Conservation (phyloP, 2,329 filamentous ascomycete genomes). For the Trichoderma sp. region DNA sequence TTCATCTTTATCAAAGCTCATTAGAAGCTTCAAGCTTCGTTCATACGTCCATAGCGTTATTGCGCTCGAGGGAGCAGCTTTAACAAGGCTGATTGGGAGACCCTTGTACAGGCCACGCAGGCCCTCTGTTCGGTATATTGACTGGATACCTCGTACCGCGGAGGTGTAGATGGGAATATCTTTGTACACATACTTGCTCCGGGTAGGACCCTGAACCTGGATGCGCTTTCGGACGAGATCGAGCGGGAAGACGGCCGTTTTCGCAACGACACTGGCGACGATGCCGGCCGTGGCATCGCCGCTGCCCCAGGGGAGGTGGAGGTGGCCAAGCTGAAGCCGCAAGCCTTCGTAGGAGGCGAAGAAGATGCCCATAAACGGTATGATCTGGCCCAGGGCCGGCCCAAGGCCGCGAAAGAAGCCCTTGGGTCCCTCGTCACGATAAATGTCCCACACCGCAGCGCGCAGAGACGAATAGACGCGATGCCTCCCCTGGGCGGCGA, state of each 20-base stretch:
- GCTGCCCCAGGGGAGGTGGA: constrained; percentile 66
- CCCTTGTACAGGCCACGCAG: constrained; percentile 81
- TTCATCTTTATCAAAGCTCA: constrained; percentile 35
- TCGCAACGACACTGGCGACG: constrained; percentile 74
- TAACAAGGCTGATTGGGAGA: constrained; percentile 81
- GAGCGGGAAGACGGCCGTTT: constrained; percentile 88
- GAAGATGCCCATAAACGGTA: constrained; percentile 96
- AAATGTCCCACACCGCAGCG: constrained; percentile 69
- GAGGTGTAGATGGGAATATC: constrained; percentile 83
- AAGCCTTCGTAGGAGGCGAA: constrained; percentile 85
- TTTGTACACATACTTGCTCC: constrained; percentile 72
- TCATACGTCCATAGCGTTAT: constrained; percentile 97
- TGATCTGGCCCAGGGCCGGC: constrained; percentile 80
- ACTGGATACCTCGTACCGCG: constrained; percentile 61
- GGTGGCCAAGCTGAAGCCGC: constrained; percentile 53
- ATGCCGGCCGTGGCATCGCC: constrained; percentile 83
- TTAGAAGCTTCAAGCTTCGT: constrained; percentile 62
- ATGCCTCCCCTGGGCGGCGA: constrained; percentile 86
- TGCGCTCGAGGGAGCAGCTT: constrained; percentile 89
- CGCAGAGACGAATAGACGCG: constrained; percentile 74
- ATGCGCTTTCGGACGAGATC: constrained; percentile 90
- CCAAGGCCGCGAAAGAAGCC: constrained; percentile 88
- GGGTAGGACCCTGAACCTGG: constrained; percentile 90
- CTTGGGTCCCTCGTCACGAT: constrained; percentile 65
- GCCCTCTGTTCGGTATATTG: constrained; percentile 72